Evolutionary conservation across 2,329 filamentous ascomycete species (phyloP).

Genomic region (Thielaviopsis punctulata): DNA sequence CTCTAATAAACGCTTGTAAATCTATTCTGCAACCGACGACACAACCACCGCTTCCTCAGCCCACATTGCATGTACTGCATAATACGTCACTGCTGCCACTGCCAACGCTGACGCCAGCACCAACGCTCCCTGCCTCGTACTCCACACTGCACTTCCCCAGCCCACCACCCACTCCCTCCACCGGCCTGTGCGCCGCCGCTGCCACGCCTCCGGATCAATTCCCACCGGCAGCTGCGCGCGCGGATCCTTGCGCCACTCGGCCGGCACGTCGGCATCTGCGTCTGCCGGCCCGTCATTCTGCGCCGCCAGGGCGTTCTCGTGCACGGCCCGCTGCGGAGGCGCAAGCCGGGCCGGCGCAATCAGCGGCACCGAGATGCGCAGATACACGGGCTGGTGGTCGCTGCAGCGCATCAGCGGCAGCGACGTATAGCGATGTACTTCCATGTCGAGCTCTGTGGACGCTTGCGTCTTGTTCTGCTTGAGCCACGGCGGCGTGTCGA

Average conservation of each 20-base stretch:
- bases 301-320: background rate
- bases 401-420: conserved; percentile 67
- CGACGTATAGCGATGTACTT: conserved; percentile 51
- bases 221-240: conserved; percentile 30
- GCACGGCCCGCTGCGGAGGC: conserved; percentile 17
- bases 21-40: background rate
- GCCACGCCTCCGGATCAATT: conserved; percentile 38
- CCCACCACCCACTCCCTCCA: conserved; percentile 31
- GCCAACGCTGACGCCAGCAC: conserved; percentile 27
- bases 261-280: conserved; percentile 11
- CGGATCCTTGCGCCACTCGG: conserved; percentile 22
- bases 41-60: background rate
- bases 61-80: conserved; percentile 4
- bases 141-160: conserved; percentile 37
- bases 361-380: conserved; percentile 51
- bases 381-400: conserved; percentile 72
- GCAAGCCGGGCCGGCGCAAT: conserved; percentile 24
- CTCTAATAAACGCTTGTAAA: background rate
- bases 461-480: conserved; percentile 14
- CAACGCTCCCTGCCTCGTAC: conserved; percentile 32
- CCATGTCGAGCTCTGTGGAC: conserved; percentile 18
- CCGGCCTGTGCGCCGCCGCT: conserved; percentile 29
- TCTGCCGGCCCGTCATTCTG: conserved; percentile 4
- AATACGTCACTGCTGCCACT: conserved; percentile 29
- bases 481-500: conserved; percentile 41